phyloP scores from a whole-genome alignment of 805 yeast genomes.

The Yamadazyma laniorum region DNA sequence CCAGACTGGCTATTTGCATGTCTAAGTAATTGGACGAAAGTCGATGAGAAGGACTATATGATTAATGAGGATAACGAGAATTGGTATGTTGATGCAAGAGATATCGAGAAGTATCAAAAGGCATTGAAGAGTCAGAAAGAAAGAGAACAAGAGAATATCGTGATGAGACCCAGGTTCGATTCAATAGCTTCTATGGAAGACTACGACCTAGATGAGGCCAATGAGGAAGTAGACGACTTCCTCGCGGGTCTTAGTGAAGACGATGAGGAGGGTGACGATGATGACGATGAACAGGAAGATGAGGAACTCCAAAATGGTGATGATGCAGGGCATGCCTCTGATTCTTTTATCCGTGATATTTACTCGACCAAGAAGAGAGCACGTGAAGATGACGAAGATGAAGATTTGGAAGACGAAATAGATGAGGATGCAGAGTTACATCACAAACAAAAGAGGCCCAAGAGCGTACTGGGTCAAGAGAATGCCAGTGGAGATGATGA shows the following conservation, averaged over 20 bases:
- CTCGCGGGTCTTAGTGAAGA: conserved; percentile 41
- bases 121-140: conserved; percentile 24
- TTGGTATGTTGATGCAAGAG: conserved; percentile 45
- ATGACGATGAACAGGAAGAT: conserved; percentile 23
- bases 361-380: conserved; percentile 20
- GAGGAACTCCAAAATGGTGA: too few relatives aligned
- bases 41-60: conserved; percentile 58
- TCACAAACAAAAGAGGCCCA: conserved; percentile 2
- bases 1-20: conserved; percentile 93
- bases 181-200: conserved; percentile 31
- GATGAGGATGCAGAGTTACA: not conserved
- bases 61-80: conserved; percentile 51
- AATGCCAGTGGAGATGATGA: not conserved
- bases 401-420: conserved; percentile 21
- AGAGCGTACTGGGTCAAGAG: conserved; percentile 2
- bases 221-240: conserved; percentile 47
- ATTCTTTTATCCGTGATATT: conserved; percentile 27
- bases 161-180: conserved; percentile 31
- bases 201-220: conserved; percentile 42
- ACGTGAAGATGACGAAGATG: conserved; percentile 20
- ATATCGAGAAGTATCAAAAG: conserved; percentile 41
- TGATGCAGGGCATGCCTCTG: conserved; percentile 14
- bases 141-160: conserved; percentile 10
- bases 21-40: conserved; percentile 71
- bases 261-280: conserved; percentile 18